These are phyloP conservation scores for Populus trichocarpa DNA, from an alignment of 441 rosid genomes.

Conservation along the genomic window DNA sequence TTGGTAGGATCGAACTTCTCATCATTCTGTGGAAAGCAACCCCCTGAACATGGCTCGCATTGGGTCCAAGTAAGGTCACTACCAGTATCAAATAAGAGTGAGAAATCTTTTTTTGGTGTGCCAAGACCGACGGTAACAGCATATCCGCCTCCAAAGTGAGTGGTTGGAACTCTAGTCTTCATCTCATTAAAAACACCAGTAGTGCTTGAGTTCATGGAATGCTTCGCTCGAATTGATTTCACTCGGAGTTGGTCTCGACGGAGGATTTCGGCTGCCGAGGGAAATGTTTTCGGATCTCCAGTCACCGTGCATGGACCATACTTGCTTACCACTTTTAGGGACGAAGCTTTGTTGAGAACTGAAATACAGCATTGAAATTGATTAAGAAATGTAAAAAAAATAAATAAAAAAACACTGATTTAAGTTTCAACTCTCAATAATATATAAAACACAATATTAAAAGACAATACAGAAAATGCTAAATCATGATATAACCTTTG, in stretches of 20 bases:
- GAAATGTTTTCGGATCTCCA: background rate
- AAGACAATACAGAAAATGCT: too few species aligned
- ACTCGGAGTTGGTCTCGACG: conserved; percentile 10
- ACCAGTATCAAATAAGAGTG: background rate
- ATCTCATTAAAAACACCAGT: background rate
- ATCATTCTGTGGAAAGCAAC: background rate
- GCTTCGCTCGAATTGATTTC: background rate
- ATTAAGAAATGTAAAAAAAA: too few species aligned
- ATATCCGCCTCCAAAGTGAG: background rate
- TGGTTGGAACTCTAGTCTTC: background rate
- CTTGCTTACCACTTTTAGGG: background rate
- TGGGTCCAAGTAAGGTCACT: background rate
- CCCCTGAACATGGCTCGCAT: background rate
- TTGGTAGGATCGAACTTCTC: background rate
- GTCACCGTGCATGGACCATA: conserved; percentile 8
- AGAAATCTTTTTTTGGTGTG: background rate
- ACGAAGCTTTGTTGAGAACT: background rate
- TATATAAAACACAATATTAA: too few species aligned
- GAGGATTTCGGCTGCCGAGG: background rate
- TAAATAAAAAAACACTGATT: too few species aligned
- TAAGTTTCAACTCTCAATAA: too few species aligned
- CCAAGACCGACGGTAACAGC: background rate
- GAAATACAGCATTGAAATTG: background rate
- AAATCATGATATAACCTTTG: background rate
- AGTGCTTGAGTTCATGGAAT: background rate